Evolutionary conservation across 768 basidiomycete genomes (phyloP).

Genomic region (Lactarius deliciosus): DNA sequence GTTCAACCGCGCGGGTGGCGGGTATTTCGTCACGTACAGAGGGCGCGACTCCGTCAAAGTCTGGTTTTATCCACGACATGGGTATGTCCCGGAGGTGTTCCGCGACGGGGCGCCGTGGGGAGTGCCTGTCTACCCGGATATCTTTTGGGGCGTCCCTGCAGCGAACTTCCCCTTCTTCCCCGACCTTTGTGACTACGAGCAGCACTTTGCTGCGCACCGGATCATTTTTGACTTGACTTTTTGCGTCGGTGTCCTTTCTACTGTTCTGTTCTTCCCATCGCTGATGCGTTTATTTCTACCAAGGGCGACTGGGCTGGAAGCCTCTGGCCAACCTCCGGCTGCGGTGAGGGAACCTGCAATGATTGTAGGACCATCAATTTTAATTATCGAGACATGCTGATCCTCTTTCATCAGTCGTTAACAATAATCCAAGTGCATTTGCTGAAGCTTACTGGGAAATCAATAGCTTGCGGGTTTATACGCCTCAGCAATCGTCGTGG

Average conservation of each 20-base stretch:
- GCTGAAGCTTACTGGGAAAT: conserved; percentile 71
- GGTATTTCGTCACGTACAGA: conserved; percentile 56
- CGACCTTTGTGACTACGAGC: conserved; percentile 48
- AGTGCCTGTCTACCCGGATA: conserved; percentile 16
- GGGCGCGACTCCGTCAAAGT: conserved; percentile 43
- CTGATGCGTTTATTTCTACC: neutral
- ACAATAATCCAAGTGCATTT: conserved; percentile 59
- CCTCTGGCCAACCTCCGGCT: conserved; percentile 34
- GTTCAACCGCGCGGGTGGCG: conserved; percentile 56
- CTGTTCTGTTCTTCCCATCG: conserved; percentile 5
- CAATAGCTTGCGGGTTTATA: conserved; percentile 58
- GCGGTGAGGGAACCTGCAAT: conserved; percentile 42
- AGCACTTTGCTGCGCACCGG: conserved; percentile 52
- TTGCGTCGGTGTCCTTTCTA: conserved; percentile 45
- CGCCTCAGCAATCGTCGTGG: conserved; percentile 21
- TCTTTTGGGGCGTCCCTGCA: conserved; percentile 48
- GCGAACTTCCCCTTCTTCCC: conserved; percentile 48
- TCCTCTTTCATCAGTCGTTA: conserved; percentile 45
- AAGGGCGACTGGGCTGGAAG: conserved; percentile 28
- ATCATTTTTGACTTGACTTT: conserved; percentile 62
- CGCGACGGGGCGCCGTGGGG: conserved; percentile 21
- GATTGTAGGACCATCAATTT: conserved; percentile 44
- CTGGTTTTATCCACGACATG: conserved; percentile 60
- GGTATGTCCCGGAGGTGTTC: conserved; percentile 45
- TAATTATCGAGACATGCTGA: neutral